Evolutionary conservation across 2,329 filamentous ascomycete species (phyloP), one percentile per base, ranked within the genome.

Genomic region (Mariannaea sp.): DNA sequence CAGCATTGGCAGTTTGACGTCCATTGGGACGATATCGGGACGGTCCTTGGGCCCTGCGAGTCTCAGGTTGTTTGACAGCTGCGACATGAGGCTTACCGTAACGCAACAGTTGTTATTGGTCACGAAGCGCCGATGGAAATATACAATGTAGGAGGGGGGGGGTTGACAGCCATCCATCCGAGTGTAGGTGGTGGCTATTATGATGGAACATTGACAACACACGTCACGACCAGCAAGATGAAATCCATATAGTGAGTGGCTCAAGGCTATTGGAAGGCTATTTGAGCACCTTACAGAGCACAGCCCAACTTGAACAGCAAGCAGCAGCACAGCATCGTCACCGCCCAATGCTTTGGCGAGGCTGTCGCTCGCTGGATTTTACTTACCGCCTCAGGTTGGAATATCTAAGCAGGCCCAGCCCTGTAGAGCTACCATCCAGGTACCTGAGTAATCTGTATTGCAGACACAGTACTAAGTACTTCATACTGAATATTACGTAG

Each of bases 261-360:
- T n/a, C n/a, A n/a, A n/a, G n/a, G n/a, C n/a, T n/a, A n/a, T n/a
- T n/a, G n/a, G n/a, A n/a, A n/a, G n/a, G n/a, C n/a, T n/a, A n/a
- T n/a, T n/a, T n/a, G n/a, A n/a, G n/a, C n/a, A n/a, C n/a, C 22
- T 8, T 8, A 8, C 8, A 24, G 22, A 24, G 22, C 8, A 24
- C 22, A 24, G 8, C 22, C 22, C 22, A 24, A 24, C 22, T 24
- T 12, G 29, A 30, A 30, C 13, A 30, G 29, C 29, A 30, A 12
- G 29, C 26, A 47, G 27, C 33, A 29, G 20, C 14, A 12, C 26
- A 47, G 27, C 33, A 29, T 29, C 14, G 19, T 53, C 38, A 38
- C 51, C 45, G 40, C 51, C 51, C 33, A 54, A 54, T 45, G 40
- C 46, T 32, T 45, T 29, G 14, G 38, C 22, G 38, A 49, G 46